Evolutionary conservation across 179 eudicot genomes (phyloP), one percentile per base, ranked within the genome.

Genomic region (Dionaea muscipula): DNA sequence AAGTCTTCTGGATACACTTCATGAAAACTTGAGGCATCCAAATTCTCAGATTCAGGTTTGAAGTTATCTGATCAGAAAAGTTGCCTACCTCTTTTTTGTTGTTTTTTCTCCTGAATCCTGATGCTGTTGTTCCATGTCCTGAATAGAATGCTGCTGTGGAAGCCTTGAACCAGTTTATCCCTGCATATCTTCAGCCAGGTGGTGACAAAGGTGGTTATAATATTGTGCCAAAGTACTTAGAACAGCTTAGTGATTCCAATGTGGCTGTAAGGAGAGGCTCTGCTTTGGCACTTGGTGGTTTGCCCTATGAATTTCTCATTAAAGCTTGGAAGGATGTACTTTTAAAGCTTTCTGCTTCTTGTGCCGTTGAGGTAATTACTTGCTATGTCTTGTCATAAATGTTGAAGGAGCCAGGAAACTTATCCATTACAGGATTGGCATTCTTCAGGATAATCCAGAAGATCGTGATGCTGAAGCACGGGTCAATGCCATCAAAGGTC

Each of bases 391-490:
- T 51, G 15, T 51, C 54, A 6, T 13, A 0, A 12, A 26, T 5
- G 4, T 26, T 26, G n/a, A n/a, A n/a, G n/a, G n/a, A 50, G 10
- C 7, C 31, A n/a, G 18, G 22, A 52, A 31, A 9, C 14, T 28
- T 18, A 16, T 16, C 18, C 4, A 10, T 50, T 35, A 11, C 17
- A 47, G 7, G 46, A 51, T 6, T 31, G 63, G 26, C 14, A 36
- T 55, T 14, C 25, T 51, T 44, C 49, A 91, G 98, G 89, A 84
- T 40, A 84, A 82, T 62, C 83, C 86, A 46, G 96, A 87, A 56
- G 94, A 91, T 48, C 80, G 89, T 47, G 98, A 91, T 77, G 98
- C 94, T 65, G 98, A 91, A 82, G 84, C 98, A 60, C 88, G 98
- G 51, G 93, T 84, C 36, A 84, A 79, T 81, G 88, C 98, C 60